Base-by-base conservation (phyloP, 2,329 filamentous ascomycete species). In the Colletotrichum costaricense region DNA sequence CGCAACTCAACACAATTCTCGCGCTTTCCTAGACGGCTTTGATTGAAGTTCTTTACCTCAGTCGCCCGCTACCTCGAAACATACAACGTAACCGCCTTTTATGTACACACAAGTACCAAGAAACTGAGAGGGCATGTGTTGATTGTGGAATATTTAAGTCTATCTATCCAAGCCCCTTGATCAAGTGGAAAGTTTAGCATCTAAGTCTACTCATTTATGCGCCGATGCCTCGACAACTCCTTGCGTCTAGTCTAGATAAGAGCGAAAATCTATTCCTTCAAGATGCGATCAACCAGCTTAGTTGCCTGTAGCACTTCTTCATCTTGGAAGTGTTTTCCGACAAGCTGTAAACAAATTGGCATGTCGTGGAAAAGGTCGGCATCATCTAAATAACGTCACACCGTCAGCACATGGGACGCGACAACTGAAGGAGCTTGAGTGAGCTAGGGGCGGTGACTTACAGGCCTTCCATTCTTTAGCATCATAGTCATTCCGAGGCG, bases 271-370 rank as follows among this genome's bases (percentile, higher is more conserved):
- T 46, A 49, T 22, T 26, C 30, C 30, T 35, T 55, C 28, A 63
- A 12, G 3, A 63, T 46, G 24, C 7, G 56, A 22, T 67, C 68
- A 26, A 70, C n/a, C n/a, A 70, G 12, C 4, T 8, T 46, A 24
- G 68, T 35, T 33, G 33, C 68, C 9, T 60, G 68, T 77, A 73
- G 19, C 30, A 73, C 35, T 28, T 67, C 63, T 19, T 73, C 71
- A 2, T 73, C 71, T n/a, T 70, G 46, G n/a, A 71, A 72, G 24
- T 59, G 71, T 22, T 67, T 70, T 4, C 71, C 71, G 2, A 60
- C 57, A 11, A 73, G 16, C 30, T 73, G 71, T 28, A 73, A 28
- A 26, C 67, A 64, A 7, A 71, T 16, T 0, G 67, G 49, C 14
- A 57, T 52, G 11, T 52, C 67, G 9, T 71, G 56, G 9, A 73